A percentile compares a stretch with the other conserved stretches of the same genome.
Evolutionary conservation across 352 stramenopile genomes (phyloP).

Genomic region (Pilasporangium apinafurcum): DNA sequence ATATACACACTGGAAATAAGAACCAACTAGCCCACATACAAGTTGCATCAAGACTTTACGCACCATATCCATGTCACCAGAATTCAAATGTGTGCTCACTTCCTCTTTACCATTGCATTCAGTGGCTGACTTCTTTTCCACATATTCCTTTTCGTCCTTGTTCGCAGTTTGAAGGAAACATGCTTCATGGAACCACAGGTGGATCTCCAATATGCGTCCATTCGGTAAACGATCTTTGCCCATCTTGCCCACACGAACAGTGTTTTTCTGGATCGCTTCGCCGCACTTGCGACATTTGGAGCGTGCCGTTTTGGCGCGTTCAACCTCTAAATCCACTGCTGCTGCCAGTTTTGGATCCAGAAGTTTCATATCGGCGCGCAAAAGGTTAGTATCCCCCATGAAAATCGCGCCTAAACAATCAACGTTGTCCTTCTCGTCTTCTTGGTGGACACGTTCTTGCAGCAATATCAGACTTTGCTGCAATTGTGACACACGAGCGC

Average conservation of each 20-base stretch:
- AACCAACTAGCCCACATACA: background rate
- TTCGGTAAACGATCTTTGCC: constrained; percentile 33
- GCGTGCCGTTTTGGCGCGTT: constrained; percentile 37
- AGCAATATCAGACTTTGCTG: constrained; percentile 45
- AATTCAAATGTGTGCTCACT: background rate
- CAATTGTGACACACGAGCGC: constrained; percentile 40
- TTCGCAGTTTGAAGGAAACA: constrained; percentile 38
- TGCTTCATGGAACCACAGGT: constrained; percentile 46
- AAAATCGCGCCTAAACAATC: constrained; percentile 55
- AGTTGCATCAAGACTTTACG: background rate
- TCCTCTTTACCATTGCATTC: background rate
- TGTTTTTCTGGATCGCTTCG: constrained; percentile 34
- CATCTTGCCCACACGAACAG: constrained; percentile 45
- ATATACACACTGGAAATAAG: background rate
- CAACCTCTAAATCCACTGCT: constrained; percentile 38
- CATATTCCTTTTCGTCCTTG: constrained; percentile 32
- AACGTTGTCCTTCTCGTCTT: constrained; percentile 1
- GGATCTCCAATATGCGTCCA: constrained; percentile 38
- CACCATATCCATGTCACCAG: constrained; percentile 16
- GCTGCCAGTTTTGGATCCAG: constrained; percentile 27
- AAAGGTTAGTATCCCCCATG: constrained; percentile 74
- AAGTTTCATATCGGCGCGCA: constrained; percentile 51
- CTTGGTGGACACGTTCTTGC: constrained; percentile 25
- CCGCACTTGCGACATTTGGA: constrained; percentile 52
- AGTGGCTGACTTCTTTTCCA: constrained; percentile 13